Conservation (phyloP, 1,284 basidiomycete genomes). For the Sporisorium exsertum region DNA sequence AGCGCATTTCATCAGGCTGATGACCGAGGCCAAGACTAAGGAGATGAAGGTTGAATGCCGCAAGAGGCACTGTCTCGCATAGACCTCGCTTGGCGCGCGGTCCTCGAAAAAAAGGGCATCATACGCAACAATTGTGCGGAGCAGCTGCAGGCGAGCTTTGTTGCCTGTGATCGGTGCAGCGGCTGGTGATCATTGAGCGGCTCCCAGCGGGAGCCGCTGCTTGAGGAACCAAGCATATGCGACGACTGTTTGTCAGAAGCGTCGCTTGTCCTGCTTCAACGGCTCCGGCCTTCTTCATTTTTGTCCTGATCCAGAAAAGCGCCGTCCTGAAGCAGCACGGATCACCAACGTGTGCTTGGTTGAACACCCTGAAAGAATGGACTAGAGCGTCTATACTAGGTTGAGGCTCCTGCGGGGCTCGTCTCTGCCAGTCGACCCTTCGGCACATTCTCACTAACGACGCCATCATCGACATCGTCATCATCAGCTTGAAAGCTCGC, state of each 20-base stretch:
- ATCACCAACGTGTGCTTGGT: background rate
- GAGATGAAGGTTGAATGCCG: background rate
- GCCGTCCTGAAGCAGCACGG: background rate
- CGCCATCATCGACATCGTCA: background rate
- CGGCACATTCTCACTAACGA: background rate
- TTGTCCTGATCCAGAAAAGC: background rate
- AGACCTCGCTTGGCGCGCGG: conserved; percentile 27
- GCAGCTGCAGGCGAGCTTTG: conserved; percentile 1
- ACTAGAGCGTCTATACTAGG: background rate
- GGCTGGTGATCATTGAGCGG: background rate
- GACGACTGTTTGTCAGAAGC: background rate
- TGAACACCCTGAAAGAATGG: background rate
- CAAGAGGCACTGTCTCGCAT: conserved; percentile 5
- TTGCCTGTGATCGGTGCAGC: background rate
- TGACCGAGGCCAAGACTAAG: background rate
- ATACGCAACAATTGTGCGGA: background rate
- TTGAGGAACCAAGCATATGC: background rate
- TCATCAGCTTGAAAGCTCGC: background rate
- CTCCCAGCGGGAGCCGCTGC: background rate
- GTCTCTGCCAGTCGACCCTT: background rate
- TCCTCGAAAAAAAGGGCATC: background rate
- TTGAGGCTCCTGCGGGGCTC: background rate
- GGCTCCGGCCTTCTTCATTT: background rate
- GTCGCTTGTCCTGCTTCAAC: background rate
- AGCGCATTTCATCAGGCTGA: background rate